Evolutionary conservation across 2,329 filamentous ascomycete species (phyloP), one percentile per base, ranked within the genome.

Genomic region (Xylaria digitata): DNA sequence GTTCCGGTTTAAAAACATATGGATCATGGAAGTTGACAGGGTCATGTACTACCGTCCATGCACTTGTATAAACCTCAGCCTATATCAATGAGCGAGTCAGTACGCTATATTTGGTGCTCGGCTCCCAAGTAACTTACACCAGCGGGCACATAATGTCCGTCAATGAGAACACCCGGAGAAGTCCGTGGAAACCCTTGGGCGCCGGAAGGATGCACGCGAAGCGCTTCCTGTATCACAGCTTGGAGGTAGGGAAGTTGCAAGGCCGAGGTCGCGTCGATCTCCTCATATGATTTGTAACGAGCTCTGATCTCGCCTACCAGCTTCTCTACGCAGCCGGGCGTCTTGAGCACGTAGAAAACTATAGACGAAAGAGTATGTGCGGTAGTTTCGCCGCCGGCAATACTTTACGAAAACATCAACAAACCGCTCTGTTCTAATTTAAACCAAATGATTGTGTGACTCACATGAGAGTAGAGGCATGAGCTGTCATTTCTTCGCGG

Each of bases 381-480:
- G 1, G 52, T 63, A 3, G 66, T 68, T 26, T 68, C 66, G 9
- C 61, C 66, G 19, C 66, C 66, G 0, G 66, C 66, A 15, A 68
- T 54, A 6, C 63, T 66, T 15, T 1, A 23, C 23, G 6, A 1
- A 23, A 55, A n/a, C 4, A 17, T 48, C 23, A 46, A 13, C 19
- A 42, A 5, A 30, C 1, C 15, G 19, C 15, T 49, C 21, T 19
- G 7, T 8, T 3, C n/a, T 26, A 42, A 6, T 6, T 17, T 30
- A 21, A 15, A 2, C 7, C 21, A 19, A 15, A 42, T 30, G n/a
- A 11, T 21, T n/a, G 34, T 21, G 32, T 15, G 9, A 49, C 63
- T 53, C 23, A 66, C 63, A 46, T 59, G 8, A 67, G 45, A 13
- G 55, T 67, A 17, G 56, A 67, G 1, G 57, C 54, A 21, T 67